phyloP scores from a whole-genome alignment of 1,284 basidiomycete genomes.

The Kwoniella shivajii region DNA sequence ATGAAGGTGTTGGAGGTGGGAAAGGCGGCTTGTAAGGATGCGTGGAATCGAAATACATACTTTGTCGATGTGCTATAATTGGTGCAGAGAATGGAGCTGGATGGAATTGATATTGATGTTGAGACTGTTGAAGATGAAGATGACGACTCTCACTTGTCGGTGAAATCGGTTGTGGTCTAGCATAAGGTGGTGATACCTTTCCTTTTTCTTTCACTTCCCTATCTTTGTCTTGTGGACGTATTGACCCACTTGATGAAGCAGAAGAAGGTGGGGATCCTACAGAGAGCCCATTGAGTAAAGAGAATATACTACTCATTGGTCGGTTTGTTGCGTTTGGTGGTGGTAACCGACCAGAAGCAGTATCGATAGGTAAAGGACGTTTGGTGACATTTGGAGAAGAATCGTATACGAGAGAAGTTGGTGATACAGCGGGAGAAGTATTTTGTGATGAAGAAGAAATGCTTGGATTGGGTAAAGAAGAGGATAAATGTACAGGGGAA shows the following conservation, averaged over 20 bases:
- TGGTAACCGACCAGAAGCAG: too few relatives aligned
- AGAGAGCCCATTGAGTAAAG: constrained; percentile 23
- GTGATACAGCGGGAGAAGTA: constrained; percentile 14
- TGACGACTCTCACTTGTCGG: neutral
- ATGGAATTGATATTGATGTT: neutral
- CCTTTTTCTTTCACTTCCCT: neutral
- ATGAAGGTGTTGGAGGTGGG: neutral
- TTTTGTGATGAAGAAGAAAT: constrained; percentile 1
- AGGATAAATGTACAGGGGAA: neutral
- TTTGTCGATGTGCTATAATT: constrained; percentile 4
- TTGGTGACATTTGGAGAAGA: neutral
- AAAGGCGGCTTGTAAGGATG: neutral
- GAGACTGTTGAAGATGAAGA: neutral
- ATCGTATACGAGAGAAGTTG: constrained; percentile 5
- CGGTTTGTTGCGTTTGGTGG: constrained; percentile 1
- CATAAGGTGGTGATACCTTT: neutral
- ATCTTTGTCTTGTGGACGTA: constrained; percentile 1
- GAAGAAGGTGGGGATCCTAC: constrained; percentile 4
- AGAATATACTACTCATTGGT: constrained; percentile 23
- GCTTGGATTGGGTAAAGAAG: neutral
- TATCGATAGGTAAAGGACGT: constrained; percentile 1
- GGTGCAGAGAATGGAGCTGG: constrained; percentile 13
- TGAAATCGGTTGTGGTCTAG: neutral
- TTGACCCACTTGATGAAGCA: constrained; percentile 4
- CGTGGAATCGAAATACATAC: constrained; percentile 16